Base-by-base conservation (phyloP, 805 yeast genomes). In the Candida pini region DNA sequence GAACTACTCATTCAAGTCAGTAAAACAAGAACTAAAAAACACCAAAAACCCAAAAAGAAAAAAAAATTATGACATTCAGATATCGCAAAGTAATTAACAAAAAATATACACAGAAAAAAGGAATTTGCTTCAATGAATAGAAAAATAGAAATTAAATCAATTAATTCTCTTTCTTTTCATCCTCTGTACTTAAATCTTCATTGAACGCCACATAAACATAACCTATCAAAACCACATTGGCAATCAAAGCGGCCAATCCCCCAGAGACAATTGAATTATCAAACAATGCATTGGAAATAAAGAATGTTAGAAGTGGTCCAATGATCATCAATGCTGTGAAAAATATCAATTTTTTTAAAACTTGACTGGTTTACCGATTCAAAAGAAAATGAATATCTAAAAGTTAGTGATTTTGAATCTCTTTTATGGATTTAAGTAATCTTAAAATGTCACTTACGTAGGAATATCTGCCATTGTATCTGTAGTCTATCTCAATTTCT, bases 291-390 rank as follows among this genome's bases (percentile, higher is more conserved):
- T 48, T 36, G 17, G 48, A 36, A 6, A 60, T 40, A 54, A 84
- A 84, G 57, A 84, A 84, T 2, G 81, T 63, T 18, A 69, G 34
- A 42, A 84, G 49, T 17, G 94, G 94, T 31, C 77, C 67, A 17
- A 73, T 58, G 34, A 84, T 76, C 92, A 84, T 84, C 38, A 84
- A 78, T 5, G 69, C 81, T 10, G 94, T 83, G 67, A 80, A 83
- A 48, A 80, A 68, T 58, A 82, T 68, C 38, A 84, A 71, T 58
- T 83, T 84, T 43, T 67, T 69, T 26, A 83, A 61, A 35, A 83
- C 92, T 16, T 75, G 56, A 45, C 83, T 78, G 44, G 27, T 10
- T n/a, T n/a, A n/a, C n/a, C n/a, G n/a, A n/a, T n/a, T n/a, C n/a
- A n/a, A n/a, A n/a, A n/a, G n/a, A n/a, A n/a, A n/a, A n/a, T n/a